Base-by-base conservation (phyloP, 257 asterid species). In the Striga asiatica region DNA sequence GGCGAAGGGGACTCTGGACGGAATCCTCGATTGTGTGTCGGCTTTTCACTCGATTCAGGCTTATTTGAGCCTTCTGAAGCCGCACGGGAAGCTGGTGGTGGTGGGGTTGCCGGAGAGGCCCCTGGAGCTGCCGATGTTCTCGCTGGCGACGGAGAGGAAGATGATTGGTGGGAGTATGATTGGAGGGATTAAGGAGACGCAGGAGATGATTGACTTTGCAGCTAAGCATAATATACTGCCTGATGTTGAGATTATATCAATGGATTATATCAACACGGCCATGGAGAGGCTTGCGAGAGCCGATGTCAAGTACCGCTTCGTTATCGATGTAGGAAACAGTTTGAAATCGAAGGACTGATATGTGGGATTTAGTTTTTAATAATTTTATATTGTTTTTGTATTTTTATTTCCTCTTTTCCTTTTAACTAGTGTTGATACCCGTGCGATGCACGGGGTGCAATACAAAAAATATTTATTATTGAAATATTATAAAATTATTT, bases 71-170 rank as follows among this genome's bases (percentile, higher is more conserved):
- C 5, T 43, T 4, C 11, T 43, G 50, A 43, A 43, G 50, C 50
- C 50, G n/a, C 50, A 43, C 25, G 50, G 50, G 50, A 43, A 43
- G 50, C 25, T 43, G 50, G 50, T 43, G 2, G 24, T 43, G 25
- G 24, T 43, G 5, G 50, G 25, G 4, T 9, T 43, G 50, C 50
- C 50, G 13, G 50, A 43, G n/a, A 43, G 19, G 50, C 50, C 50
- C 25, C 50, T 43, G 0, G 25, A 43, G 50, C 50, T 43, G 50
- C 50, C 50, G 25, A 43, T 43, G 24, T 43, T 43, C 5, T 11
- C 50, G 25, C 13, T 43, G 50, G 25, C 50, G 3, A 17, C 25
- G 27, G 12, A 18, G 13, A 17, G 50, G 50, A 43, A 43, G 25
- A 43, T 43, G 50, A 43, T 43, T 5, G 50, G 50, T 0, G 50